Evolutionary conservation across 805 yeast genomes (phyloP).

Genomic region (Saturnispora halmiae): DNA sequence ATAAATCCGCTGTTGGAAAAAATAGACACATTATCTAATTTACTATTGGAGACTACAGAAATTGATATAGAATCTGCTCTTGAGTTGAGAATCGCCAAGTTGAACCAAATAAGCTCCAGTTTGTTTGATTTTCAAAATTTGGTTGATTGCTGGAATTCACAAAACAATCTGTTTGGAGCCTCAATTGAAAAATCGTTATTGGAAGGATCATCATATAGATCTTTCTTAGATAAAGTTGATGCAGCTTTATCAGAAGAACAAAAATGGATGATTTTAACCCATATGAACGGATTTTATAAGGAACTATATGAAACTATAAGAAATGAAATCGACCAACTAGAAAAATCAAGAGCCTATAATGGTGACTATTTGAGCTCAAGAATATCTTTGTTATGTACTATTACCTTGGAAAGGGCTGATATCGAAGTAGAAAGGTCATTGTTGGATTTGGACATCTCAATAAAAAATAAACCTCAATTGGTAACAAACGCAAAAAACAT

Average conservation of each 20-base stretch:
- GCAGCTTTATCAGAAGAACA: constrained; percentile 13
- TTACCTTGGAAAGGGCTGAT: constrained; percentile 44
- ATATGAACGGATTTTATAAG: constrained; percentile 32
- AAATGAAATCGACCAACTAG: constrained; percentile 17
- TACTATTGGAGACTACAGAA: neutral
- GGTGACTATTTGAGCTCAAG: constrained; percentile 18
- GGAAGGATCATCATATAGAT: constrained; percentile 37
- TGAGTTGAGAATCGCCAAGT: constrained; percentile 29
- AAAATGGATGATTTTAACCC: constrained; percentile 34
- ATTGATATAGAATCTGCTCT: constrained; percentile 15
- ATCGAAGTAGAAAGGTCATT: constrained; percentile 42
- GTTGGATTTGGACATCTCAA: constrained; percentile 26
- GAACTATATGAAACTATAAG: constrained; percentile 31
- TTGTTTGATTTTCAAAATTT: constrained; percentile 24
- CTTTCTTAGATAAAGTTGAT: constrained; percentile 31
- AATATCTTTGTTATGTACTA: constrained; percentile 31
- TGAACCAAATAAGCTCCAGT: constrained; percentile 26
- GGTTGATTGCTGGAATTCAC: constrained; percentile 29
- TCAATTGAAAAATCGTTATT: constrained; percentile 32
- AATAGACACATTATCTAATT: constrained; percentile 15
- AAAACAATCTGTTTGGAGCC: constrained; percentile 18
- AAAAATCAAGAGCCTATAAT: constrained; percentile 11
- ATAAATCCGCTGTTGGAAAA: constrained; percentile 9
- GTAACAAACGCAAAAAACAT: constrained; percentile 34
- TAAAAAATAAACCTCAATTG: constrained; percentile 27